These are phyloP conservation scores for Suillus alpinus DNA, from an alignment of 768 basidiomycete genomes.

Conservation along the genomic window DNA sequence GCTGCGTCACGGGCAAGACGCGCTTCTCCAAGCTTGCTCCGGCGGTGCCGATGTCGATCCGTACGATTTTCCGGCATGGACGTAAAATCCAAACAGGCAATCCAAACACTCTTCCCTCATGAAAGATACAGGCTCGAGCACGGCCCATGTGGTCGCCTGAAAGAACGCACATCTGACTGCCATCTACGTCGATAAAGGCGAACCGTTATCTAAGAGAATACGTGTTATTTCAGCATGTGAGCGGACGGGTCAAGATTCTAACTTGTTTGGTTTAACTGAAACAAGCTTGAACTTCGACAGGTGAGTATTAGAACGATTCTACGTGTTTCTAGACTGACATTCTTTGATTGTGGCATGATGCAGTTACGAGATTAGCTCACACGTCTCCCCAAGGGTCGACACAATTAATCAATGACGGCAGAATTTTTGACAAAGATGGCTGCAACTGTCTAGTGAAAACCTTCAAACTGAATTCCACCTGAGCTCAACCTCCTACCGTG, in stretches of 20 bases:
- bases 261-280: constrained; percentile 66
- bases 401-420: constrained; percentile 58
- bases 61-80: not conserved
- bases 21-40: not conserved
- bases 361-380: constrained; percentile 60
- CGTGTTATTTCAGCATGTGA: constrained; percentile 58
- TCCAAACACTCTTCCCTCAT: not conserved
- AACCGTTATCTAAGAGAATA: constrained; percentile 83
- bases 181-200: constrained; percentile 77
- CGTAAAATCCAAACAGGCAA: not conserved
- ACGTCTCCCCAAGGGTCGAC: constrained; percentile 79
- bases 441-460: constrained; percentile 49
- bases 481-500: constrained; percentile 28
- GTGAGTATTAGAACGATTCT: constrained; percentile 7
- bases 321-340: constrained; percentile 46
- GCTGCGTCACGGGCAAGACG: not conserved
- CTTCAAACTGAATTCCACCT: constrained; percentile 3
- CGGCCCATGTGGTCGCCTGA: constrained; percentile 50
- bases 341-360: constrained; percentile 61
- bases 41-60: not conserved
- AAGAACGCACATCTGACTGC: constrained; percentile 63
- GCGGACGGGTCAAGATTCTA: constrained; percentile 57
- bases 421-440: constrained; percentile 56
- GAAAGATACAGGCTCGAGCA: constrained; percentile 8
- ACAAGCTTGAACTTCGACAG: constrained; percentile 50